phyloP scores from a whole-genome alignment of 805 yeast genomes.

The Candida pini region DNA sequence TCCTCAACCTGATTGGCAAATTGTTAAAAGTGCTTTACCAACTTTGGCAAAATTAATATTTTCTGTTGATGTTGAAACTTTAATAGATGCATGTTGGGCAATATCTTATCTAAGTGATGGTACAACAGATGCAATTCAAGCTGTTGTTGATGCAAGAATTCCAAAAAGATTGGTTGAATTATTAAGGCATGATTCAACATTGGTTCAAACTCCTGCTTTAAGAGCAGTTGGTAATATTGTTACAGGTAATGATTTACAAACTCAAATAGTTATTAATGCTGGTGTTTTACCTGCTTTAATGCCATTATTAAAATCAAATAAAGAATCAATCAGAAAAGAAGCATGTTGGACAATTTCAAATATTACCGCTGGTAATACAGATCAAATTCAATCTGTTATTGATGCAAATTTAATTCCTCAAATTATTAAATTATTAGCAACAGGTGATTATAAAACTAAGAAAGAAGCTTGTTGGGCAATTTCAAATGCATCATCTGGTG shows the following conservation, averaged over 20 bases:
- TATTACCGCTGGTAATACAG: conserved; percentile 94
- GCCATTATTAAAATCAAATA: conserved; percentile 72
- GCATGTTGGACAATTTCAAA: conserved; percentile 99
- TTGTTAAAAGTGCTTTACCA: conserved; percentile 84
- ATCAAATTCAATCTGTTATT: conserved; percentile 95
- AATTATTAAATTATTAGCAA: conserved; percentile 64
- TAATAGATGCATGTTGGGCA: conserved; percentile 99
- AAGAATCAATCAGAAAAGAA: conserved; percentile 92
- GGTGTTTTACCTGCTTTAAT: conserved; percentile 86
- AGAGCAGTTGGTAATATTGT: conserved; percentile 98
- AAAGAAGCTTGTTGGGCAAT: conserved; percentile 99
- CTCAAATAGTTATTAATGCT: conserved; percentile 89
- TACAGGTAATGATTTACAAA: conserved; percentile 93
- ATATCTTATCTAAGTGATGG: conserved; percentile 94
- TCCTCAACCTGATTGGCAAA: conserved; percentile 94
- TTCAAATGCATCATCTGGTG: conserved; percentile 96
- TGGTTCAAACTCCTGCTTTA: conserved; percentile 94
- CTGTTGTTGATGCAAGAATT: conserved; percentile 92
- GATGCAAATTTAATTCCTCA: conserved; percentile 93
- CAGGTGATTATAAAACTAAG: conserved; percentile 91
- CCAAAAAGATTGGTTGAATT: conserved; percentile 92
- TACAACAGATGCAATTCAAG: conserved; percentile 86
- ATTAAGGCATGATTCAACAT: conserved; percentile 73
- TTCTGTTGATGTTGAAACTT: conserved; percentile 86
- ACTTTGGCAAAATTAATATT: conserved; percentile 86